These are phyloP conservation scores for Phallus indusiatus DNA, from an alignment of 768 basidiomycete genomes.

Conservation along the genomic window DNA sequence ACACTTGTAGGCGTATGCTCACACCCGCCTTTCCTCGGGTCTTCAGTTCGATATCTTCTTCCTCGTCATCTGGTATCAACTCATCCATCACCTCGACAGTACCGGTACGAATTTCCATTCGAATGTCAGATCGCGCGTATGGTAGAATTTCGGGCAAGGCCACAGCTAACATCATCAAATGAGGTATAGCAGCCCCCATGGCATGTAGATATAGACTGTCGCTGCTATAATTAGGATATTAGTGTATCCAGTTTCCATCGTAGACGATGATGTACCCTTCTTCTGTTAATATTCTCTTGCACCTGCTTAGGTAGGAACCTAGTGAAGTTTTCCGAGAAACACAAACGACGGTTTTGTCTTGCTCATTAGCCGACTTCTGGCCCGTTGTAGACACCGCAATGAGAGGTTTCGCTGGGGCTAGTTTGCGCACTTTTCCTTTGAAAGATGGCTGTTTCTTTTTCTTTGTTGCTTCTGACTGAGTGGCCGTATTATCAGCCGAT, in stretches of 20 bases:
- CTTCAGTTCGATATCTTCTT: slow-evolving; percentile 50
- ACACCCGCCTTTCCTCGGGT: slow-evolving; percentile 66
- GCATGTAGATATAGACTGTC: slow-evolving; percentile 67
- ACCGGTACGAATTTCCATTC: slow-evolving; percentile 53
- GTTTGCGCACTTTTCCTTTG: slow-evolving; percentile 43
- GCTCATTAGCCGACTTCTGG: slow-evolving; percentile 65
- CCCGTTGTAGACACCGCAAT: slow-evolving; percentile 73
- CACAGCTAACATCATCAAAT: slow-evolving; percentile 56
- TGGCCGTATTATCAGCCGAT: background rate
- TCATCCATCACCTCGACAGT: slow-evolving; percentile 74
- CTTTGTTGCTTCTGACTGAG: background rate
- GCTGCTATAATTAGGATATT: slow-evolving; percentile 35
- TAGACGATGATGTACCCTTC: slow-evolving; percentile 46
- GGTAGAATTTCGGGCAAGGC: slow-evolving; percentile 70
- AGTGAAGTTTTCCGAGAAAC: slow-evolving; percentile 68
- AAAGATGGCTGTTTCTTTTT: background rate
- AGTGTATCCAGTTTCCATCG: background rate
- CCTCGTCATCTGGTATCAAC: slow-evolving; percentile 63
- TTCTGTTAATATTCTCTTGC: slow-evolving; percentile 60
- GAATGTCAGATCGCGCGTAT: slow-evolving; percentile 51
- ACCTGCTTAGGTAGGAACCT: slow-evolving; percentile 65
- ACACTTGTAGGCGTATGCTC: slow-evolving; percentile 47
- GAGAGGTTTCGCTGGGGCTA: slow-evolving; percentile 65
- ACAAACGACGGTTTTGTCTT: slow-evolving; percentile 77
- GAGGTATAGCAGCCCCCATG: slow-evolving; percentile 87